Conservation (phyloP, 2,329 filamentous ascomycete species). For the Diaporthe sp. region DNA sequence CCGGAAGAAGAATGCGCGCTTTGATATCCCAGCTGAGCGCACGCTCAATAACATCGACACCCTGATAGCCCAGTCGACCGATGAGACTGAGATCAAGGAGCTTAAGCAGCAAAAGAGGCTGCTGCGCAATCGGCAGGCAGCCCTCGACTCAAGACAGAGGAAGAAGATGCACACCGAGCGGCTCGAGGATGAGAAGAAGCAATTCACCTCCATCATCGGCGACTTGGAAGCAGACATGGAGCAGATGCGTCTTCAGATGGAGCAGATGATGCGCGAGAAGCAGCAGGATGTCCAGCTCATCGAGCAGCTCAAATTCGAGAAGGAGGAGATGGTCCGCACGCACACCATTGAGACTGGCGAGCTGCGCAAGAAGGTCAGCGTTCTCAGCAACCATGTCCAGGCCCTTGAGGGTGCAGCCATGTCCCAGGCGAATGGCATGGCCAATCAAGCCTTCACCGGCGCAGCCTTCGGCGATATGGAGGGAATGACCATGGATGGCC, state of each 20-base stretch:
- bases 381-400: slow-evolving; percentile 81
- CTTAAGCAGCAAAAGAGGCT: slow-evolving; percentile 98
- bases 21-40: slow-evolving; percentile 93
- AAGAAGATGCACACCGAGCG: slow-evolving; percentile 99
- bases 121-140: slow-evolving; percentile 94
- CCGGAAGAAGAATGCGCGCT: slow-evolving; percentile 98
- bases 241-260: slow-evolving; percentile 76
- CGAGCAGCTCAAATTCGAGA: slow-evolving; percentile 83
- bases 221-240: slow-evolving; percentile 84
- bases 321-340: slow-evolving; percentile 88
- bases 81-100: slow-evolving; percentile 96
- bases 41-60: slow-evolving; percentile 96
- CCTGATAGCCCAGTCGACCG: slow-evolving; percentile 87
- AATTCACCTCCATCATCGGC: slow-evolving; percentile 81
- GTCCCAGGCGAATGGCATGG: slow-evolving; percentile 44
- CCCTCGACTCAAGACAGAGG: slow-evolving; percentile 94
- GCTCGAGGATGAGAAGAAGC: slow-evolving; percentile 96
- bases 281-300: slow-evolving; percentile 82
- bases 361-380: slow-evolving; percentile 90
- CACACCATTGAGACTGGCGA: slow-evolving; percentile 93
- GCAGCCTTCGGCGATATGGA: slow-evolving; percentile 85
- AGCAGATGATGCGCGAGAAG: slow-evolving; percentile 80
- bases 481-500: slow-evolving; percentile 82
- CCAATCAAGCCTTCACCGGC: slow-evolving; percentile 54
- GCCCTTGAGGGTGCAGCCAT: slow-evolving; percentile 76